Evolutionary conservation across 805 yeast genomes (phyloP).

Genomic region (Saccharomyces eubayanus): DNA sequence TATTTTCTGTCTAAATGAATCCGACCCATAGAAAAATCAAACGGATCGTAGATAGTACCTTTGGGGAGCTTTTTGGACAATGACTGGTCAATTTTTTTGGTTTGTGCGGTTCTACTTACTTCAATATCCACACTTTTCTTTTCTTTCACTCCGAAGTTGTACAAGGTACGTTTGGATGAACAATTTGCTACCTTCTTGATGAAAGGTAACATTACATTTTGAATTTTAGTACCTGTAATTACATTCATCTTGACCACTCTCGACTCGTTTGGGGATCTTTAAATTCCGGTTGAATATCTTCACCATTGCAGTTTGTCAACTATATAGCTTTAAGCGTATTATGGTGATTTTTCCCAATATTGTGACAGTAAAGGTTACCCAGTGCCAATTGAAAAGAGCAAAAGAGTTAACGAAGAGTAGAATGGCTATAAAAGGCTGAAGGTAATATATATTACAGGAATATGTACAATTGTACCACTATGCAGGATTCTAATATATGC

Average conservation of each 20-base stretch:
- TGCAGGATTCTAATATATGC: slow-evolving; percentile 7
- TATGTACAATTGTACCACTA: not conserved
- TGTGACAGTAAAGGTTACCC: not conserved
- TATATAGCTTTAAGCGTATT: not conserved
- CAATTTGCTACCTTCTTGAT: not conserved
- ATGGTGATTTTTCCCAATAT: not conserved
- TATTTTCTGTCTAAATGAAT: slow-evolving; percentile 41
- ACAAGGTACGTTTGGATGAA: not conserved
- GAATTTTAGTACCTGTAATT: not conserved
- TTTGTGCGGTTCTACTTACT: slow-evolving; percentile 4
- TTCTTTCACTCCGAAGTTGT: not conserved
- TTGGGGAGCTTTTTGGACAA: slow-evolving; percentile 41
- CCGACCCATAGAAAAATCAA: slow-evolving; percentile 63
- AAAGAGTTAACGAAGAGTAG: not conserved
- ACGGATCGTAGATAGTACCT: slow-evolving; percentile 65
- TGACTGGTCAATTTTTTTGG: slow-evolving; percentile 27
- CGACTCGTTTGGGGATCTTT: not conserved
- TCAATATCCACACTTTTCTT: slow-evolving; percentile 4
- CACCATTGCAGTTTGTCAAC: not conserved
- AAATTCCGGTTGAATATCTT: not conserved
- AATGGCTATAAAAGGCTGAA: not conserved
- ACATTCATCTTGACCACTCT: not conserved
- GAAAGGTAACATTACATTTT: not conserved
- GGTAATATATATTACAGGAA: not conserved
- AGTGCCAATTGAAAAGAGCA: not conserved